Conservation (phyloP, 1,284 basidiomycete genomes). For the Schizophyllum amplum region DNA sequence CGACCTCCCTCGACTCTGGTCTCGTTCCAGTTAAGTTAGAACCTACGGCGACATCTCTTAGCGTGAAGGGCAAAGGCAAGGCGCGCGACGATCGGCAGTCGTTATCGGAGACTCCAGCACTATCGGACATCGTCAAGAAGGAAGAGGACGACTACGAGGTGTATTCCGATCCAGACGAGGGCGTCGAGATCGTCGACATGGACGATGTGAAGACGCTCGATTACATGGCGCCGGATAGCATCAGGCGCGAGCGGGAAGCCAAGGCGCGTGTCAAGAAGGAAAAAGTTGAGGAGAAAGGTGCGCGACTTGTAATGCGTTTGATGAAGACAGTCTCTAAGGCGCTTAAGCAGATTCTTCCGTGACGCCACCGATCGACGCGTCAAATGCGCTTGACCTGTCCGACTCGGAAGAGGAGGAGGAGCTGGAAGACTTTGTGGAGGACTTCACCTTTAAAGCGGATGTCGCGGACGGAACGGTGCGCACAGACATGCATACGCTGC, state of each 20-base stretch:
- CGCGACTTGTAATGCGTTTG: constrained; percentile 11
- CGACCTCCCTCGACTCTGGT: not conserved
- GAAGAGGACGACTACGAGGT: constrained; percentile 44
- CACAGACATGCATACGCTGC: constrained; percentile 21
- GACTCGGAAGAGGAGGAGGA: constrained; percentile 86
- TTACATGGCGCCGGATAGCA: constrained; percentile 82
- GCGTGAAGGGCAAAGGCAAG: not conserved
- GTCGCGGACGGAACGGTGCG: constrained; percentile 20
- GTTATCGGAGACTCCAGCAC: constrained; percentile 32
- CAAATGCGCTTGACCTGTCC: constrained; percentile 73
- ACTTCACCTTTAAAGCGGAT: constrained; percentile 52
- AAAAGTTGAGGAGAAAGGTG: constrained; percentile 16
- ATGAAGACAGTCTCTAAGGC: constrained; percentile 22
- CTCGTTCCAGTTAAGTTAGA: not conserved
- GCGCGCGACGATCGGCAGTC: constrained; percentile 20
- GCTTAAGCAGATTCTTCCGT: constrained; percentile 3
- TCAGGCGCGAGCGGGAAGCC: constrained; percentile 49
- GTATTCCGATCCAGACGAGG: constrained; percentile 86
- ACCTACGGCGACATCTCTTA: not conserved
- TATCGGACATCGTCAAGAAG: constrained; percentile 14
- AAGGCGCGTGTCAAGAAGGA: constrained; percentile 43
- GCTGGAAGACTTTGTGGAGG: constrained; percentile 76
- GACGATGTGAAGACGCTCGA: constrained; percentile 74
- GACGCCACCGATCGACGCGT: constrained; percentile 43
- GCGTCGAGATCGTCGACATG: constrained; percentile 85